Percentiles rank a stretch among this genome's conserved stretches.
These are phyloP conservation scores for Leishmania amazonensis DNA, from an alignment of 208 protist genomes.

Conservation along the genomic window DNA sequence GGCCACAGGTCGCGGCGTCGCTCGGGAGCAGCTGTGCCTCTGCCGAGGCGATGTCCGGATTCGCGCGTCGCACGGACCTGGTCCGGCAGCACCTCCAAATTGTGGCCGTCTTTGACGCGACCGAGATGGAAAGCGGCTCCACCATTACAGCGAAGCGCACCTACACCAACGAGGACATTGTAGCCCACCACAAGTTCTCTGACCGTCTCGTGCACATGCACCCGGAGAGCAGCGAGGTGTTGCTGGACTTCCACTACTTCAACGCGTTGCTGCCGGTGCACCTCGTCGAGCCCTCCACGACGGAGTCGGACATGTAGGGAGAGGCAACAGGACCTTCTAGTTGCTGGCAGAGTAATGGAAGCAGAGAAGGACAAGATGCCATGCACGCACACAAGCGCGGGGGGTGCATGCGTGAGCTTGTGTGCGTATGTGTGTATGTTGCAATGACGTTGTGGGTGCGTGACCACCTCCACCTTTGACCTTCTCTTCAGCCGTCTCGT, in stretches of 20 bases:
- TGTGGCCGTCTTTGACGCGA: constrained; percentile 80
- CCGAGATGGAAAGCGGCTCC: constrained; percentile 75
- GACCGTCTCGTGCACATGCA: constrained; percentile 74
- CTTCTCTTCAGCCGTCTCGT: not conserved
- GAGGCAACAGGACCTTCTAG: not conserved
- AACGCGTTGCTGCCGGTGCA: constrained; percentile 68
- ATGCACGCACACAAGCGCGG: not conserved
- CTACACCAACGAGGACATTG: constrained; percentile 74
- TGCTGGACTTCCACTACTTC: constrained; percentile 87
- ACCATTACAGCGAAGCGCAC: constrained; percentile 75
- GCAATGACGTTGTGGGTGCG: not conserved
- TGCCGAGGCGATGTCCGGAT: constrained; percentile 14
- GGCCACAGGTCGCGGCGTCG: constrained; percentile 28
- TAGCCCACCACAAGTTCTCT: constrained; percentile 78
- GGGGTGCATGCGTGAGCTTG: not conserved
- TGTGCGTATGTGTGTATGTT: not conserved
- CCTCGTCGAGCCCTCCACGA: constrained; percentile 58
- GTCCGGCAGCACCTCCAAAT: constrained; percentile 61
- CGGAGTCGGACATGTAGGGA: constrained; percentile 42
- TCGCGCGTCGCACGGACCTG: not conserved
- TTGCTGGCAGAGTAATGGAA: not conserved
- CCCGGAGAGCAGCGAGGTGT: constrained; percentile 48
- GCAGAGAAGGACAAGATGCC: not conserved
- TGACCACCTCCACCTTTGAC: not conserved
- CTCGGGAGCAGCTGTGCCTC: constrained; percentile 13